Evolutionary conservation across 345 rosid species (phyloP).

Genomic region (Moricandia moricandioides): DNA sequence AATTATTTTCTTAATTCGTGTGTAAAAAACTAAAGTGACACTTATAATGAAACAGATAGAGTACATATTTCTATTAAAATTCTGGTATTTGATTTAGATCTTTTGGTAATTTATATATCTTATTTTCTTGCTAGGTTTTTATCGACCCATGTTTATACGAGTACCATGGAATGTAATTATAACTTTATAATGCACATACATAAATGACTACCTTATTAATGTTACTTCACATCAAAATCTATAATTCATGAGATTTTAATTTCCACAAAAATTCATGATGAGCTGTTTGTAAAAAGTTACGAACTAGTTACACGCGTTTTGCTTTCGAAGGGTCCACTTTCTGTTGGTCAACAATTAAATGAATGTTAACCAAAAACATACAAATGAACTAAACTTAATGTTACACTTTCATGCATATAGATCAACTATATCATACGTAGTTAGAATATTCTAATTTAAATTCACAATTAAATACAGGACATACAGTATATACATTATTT

Average conservation of each 20-base stretch:
- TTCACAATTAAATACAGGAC: conserved; percentile 2
- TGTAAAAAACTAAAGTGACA: too few relatives aligned
- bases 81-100: too few relatives aligned
- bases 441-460: not conserved
- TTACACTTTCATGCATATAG: not conserved
- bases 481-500: too few relatives aligned
- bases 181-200: too few relatives aligned
- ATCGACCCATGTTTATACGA: too few relatives aligned
- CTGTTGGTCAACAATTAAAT: conserved; percentile 1
- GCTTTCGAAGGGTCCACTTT: conserved; percentile 31
- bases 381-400: not conserved
- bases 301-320: conserved; percentile 26
- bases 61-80: too few relatives aligned
- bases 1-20: too few relatives aligned
- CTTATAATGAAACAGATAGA: too few relatives aligned
- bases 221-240: not conserved
- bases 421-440: not conserved
- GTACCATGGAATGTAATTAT: too few relatives aligned
- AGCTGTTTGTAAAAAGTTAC: conserved; percentile 13
- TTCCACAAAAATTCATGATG: conserved; percentile 13
- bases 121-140: too few relatives aligned
- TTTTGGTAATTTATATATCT: too few relatives aligned
- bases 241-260: too few relatives aligned
- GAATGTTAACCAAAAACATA: not conserved
- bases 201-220: not conserved